Evolutionary conservation across 2,329 filamentous ascomycete genomes (phyloP).

Genomic region (Aspergillus hortae): DNA sequence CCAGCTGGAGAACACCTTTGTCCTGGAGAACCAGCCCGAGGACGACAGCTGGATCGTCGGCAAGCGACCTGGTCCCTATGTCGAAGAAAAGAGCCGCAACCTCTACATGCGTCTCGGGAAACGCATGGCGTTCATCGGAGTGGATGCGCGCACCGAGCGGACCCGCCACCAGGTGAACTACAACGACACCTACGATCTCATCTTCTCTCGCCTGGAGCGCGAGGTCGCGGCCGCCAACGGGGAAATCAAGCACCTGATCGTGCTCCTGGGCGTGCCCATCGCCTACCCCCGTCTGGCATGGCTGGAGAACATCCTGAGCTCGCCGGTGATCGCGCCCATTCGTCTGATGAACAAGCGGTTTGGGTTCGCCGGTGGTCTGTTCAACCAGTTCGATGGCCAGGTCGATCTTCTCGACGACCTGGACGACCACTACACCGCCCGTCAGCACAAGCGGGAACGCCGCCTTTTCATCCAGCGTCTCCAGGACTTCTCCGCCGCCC

Average conservation of each 20-base stretch:
- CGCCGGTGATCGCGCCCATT: conserved; percentile 81
- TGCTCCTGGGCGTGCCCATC: conserved; percentile 70
- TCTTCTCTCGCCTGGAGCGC: conserved; percentile 54
- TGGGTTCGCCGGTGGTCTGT: conserved; percentile 76
- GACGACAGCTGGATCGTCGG: conserved; percentile 79
- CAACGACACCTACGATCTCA: conserved; percentile 57
- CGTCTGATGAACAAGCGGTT: conserved; percentile 89
- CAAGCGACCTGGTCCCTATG: conserved; percentile 64
- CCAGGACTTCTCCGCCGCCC: conserved; percentile 55
- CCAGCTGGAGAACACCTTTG: conserved; percentile 72
- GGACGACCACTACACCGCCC: conserved; percentile 78
- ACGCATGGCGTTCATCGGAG: conserved; percentile 61
- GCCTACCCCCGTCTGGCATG: conserved; percentile 75
- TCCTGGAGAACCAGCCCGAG: conserved; percentile 55
- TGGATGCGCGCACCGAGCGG: conserved; percentile 65
- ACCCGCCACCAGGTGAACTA: conserved; percentile 95
- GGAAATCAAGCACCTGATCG: conserved; percentile 60
- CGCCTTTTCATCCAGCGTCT: conserved; percentile 65
- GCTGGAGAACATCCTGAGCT: conserved; percentile 88
- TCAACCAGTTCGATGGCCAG: conserved; percentile 87
- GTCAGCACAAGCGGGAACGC: conserved; percentile 86
- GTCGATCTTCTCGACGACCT: conserved; percentile 64
- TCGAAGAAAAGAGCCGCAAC: conserved; percentile 59
- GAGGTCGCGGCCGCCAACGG: conserved; percentile 51
- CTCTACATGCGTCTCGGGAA: conserved; percentile 63